phyloP scores from a whole-genome alignment of 2,329 filamentous ascomycete species.

The Colletotrichum gloeosporioides region DNA sequence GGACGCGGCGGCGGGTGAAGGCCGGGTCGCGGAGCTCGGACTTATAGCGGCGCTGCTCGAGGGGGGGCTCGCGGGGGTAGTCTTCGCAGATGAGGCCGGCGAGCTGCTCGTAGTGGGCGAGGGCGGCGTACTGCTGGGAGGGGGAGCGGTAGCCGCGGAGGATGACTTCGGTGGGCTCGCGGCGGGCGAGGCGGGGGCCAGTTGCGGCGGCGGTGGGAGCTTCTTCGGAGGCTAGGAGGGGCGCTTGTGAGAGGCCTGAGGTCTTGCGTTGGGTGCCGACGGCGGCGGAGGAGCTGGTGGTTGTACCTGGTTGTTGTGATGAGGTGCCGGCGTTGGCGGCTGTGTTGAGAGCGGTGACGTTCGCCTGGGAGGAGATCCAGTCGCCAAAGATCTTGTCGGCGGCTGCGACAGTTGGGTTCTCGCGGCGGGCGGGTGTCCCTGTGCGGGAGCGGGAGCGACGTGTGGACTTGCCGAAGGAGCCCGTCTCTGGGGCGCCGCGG shows the following conservation, averaged over 20 bases:
- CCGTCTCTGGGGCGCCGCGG: constrained; percentile 62
- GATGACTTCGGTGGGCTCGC: constrained; percentile 74
- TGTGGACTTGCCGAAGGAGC: constrained; percentile 72
- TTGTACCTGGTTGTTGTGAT: neutral
- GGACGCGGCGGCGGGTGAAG: constrained; percentile 65
- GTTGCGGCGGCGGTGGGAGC: constrained; percentile 29
- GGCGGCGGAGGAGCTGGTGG: neutral
- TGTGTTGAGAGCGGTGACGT: constrained; percentile 28
- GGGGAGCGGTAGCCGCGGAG: constrained; percentile 78
- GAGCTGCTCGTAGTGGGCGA: constrained; percentile 86
- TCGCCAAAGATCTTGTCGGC: constrained; percentile 67
- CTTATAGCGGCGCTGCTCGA: constrained; percentile 73
- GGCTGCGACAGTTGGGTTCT: constrained; percentile 66
- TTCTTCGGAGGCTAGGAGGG: constrained; percentile 40
- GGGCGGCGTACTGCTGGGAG: constrained; percentile 80
- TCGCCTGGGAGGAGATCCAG: constrained; percentile 58
- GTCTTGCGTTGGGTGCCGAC: constrained; percentile 36
- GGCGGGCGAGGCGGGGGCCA: constrained; percentile 34
- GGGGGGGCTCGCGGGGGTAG: constrained; percentile 85
- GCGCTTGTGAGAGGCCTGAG: constrained; percentile 39
- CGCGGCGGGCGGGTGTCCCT: constrained; percentile 61
- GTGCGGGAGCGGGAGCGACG: constrained; percentile 67
- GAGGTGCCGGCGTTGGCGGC: constrained; percentile 21
- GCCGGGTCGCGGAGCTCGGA: constrained; percentile 76
- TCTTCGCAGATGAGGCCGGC: constrained; percentile 91